Evolutionary conservation across 805 yeast genomes (phyloP).

Genomic region (Saccharomycopsis fermentans): DNA sequence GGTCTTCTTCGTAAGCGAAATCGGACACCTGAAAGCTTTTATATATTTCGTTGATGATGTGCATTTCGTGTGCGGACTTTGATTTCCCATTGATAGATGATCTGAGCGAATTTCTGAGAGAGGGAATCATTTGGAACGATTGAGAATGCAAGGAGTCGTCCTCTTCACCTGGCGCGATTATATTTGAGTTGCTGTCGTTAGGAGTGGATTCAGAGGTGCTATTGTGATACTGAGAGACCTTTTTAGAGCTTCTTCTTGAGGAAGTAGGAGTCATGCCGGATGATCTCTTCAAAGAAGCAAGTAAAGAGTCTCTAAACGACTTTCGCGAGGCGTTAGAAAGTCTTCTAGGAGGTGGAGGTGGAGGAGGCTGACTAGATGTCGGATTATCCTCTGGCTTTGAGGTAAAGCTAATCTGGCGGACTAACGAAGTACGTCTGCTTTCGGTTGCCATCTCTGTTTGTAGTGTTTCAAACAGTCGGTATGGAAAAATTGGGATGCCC

Average conservation of each 20-base stretch:
- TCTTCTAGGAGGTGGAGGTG: not conserved
- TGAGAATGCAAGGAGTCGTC: not conserved
- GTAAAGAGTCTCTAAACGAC: conserved; percentile 12
- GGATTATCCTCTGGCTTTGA: not conserved
- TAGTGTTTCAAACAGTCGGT: not conserved
- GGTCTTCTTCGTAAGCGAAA: conserved; percentile 63
- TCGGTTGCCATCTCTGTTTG: not conserved
- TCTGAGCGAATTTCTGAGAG: conserved; percentile 14
- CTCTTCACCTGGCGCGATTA: not conserved
- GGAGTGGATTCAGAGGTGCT: not conserved
- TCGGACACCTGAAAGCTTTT: conserved; percentile 51
- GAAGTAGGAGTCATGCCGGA: conserved; percentile 5
- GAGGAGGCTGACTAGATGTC: not conserved
- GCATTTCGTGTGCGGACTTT: conserved; percentile 18
- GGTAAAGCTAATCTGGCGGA: not conserved
- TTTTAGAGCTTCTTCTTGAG: conserved; percentile 5
- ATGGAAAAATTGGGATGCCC: no score
- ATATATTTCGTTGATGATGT: conserved; percentile 22
- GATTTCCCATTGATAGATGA: conserved; percentile 14
- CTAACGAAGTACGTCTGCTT: not conserved
- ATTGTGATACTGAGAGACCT: conserved; percentile 2
- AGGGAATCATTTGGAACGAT: conserved; percentile 12
- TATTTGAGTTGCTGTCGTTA: not conserved
- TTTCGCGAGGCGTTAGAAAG: conserved; percentile 4
- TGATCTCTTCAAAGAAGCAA: conserved; percentile 10